Percentiles rank a stretch among this genome's conserved stretches.
Evolutionary conservation across 106 monocot genomes (phyloP).

Genomic region (Hemerocallis citrina): DNA sequence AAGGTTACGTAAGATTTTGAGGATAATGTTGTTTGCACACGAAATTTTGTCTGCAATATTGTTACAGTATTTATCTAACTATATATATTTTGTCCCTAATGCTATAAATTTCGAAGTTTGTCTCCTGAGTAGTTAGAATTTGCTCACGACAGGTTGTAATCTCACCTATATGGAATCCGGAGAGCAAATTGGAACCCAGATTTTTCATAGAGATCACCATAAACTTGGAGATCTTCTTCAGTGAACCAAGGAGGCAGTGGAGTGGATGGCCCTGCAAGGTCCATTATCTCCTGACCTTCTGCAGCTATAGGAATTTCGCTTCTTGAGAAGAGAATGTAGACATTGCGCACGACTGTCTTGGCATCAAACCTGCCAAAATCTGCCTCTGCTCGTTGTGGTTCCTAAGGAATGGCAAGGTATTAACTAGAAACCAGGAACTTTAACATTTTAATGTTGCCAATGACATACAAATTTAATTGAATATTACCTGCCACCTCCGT

Average conservation of each 20-base stretch:
- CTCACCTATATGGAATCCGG: slow-evolving; percentile 29
- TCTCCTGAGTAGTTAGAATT: too few species aligned
- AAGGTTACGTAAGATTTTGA: too few species aligned
- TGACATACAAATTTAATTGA: too few species aligned
- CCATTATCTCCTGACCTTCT: slow-evolving; percentile 37
- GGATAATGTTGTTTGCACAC: too few species aligned
- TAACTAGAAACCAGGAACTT: too few species aligned
- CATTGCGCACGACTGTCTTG: slow-evolving; percentile 23
- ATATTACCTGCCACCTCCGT: slow-evolving; percentile 1
- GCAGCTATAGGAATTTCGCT: slow-evolving; percentile 22
- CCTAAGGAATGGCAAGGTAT: too few species aligned
- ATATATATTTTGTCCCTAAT: too few species aligned
- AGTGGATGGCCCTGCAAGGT: slow-evolving; percentile 22
- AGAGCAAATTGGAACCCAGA: slow-evolving; percentile 22
- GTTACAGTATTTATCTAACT: too few species aligned
- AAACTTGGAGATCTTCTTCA: slow-evolving; percentile 23
- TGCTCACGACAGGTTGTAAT: too few species aligned
- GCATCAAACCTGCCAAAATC: slow-evolving; percentile 22
- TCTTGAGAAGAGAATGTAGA: slow-evolving; percentile 29
- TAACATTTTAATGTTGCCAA: too few species aligned
- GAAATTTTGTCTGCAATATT: too few species aligned
- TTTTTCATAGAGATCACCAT: slow-evolving; percentile 22
- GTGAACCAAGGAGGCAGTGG: slow-evolving; percentile 34
- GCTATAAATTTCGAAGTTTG: too few species aligned
- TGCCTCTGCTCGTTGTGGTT: slow-evolving; percentile 25